phyloP scores from a whole-genome alignment of 345 rosid species.

The Laguncularia racemosa region DNA sequence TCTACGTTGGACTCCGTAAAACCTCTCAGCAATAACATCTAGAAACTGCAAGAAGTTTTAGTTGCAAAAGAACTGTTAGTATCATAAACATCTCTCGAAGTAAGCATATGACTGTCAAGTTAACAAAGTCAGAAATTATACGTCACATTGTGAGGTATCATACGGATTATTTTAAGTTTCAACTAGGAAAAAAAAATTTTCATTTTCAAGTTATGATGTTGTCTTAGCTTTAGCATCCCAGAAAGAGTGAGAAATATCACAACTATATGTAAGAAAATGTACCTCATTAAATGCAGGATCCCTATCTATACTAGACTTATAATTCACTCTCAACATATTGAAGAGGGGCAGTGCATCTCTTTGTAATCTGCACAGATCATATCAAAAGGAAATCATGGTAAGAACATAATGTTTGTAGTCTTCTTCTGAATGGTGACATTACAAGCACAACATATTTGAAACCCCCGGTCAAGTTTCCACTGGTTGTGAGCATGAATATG shows the following conservation, averaged over 20 bases:
- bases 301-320: constrained; percentile 64
- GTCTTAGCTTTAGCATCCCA: no score
- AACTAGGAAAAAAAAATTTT: no score
- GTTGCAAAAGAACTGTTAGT: no score
- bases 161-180: no score
- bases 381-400: neutral
- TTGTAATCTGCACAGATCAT: constrained; percentile 47
- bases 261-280: neutral
- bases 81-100: no score
- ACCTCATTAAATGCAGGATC: constrained; percentile 89
- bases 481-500: neutral
- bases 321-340: constrained; percentile 69
- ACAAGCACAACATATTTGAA: neutral
- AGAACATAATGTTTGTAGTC: neutral
- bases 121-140: no score
- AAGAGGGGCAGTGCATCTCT: constrained; percentile 96
- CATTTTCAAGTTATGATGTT: no score
- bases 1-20: constrained; percentile 72
- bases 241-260: no score
- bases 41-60: constrained; percentile 45
- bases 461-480: neutral
- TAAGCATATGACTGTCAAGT: no score
- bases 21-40: constrained; percentile 75
- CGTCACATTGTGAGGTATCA: no score
- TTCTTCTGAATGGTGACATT: neutral